Percentiles rank a stretch among this genome's conserved stretches.
These are phyloP conservation scores for Plantago elongata DNA, from an alignment of 257 asterid species.

Conservation along the genomic window DNA sequence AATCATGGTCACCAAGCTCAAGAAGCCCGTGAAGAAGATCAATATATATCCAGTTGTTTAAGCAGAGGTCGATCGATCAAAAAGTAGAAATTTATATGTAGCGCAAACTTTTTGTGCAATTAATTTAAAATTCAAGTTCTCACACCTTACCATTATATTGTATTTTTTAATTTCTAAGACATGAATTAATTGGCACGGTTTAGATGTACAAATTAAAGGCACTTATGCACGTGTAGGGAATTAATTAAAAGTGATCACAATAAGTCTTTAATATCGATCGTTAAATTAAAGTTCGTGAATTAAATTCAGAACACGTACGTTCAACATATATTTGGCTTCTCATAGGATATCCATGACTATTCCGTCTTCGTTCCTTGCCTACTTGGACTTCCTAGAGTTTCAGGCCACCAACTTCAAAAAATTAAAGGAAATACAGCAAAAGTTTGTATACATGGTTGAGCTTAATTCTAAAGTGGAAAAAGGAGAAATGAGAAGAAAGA, in stretches of 20 bases:
- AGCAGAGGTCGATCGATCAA: background rate
- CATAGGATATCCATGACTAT: constrained; percentile 19
- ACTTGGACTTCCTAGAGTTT: constrained; percentile 13
- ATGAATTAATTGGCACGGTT: constrained; percentile 24
- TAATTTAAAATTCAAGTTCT: too few species aligned
- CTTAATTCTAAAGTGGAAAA: too few species aligned
- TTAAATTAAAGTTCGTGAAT: too few species aligned
- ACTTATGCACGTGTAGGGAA: background rate
- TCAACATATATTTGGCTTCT: constrained; percentile 11
- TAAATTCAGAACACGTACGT: background rate
- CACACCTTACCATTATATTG: too few species aligned
- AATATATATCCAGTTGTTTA: constrained; percentile 4
- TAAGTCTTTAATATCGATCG: too few species aligned
- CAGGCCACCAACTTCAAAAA: constrained; percentile 22
- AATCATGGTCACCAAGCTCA: constrained; percentile 25
- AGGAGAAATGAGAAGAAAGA: too few species aligned
- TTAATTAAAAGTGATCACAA: too few species aligned
- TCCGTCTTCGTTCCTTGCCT: background rate
- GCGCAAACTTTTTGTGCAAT: background rate
- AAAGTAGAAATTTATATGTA: background rate
- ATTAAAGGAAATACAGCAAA: background rate
- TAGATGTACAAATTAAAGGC: background rate
- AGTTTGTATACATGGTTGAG: background rate
- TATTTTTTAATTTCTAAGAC: too few species aligned
- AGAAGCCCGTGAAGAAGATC: constrained; percentile 50